phyloP scores from a whole-genome alignment of 2,329 filamentous ascomycete genomes.

The Penicillium sp. region DNA sequence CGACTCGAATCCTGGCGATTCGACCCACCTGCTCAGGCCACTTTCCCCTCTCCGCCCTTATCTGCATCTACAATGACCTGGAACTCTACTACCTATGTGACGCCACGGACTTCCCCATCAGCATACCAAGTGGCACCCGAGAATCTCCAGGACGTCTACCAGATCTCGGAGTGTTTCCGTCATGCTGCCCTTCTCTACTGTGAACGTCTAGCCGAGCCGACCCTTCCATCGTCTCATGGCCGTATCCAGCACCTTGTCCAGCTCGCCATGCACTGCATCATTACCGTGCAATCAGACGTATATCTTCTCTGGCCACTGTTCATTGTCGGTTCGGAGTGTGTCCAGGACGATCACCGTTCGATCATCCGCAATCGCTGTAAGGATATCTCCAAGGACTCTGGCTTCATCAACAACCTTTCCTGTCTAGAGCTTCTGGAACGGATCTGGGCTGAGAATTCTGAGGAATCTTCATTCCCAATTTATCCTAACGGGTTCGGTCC shows the following conservation, averaged over 20 bases:
- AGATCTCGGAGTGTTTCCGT: constrained; percentile 86
- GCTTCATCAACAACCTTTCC: constrained; percentile 90
- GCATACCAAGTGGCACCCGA: constrained; percentile 48
- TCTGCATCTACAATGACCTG: constrained; percentile 17
- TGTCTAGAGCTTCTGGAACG: constrained; percentile 82
- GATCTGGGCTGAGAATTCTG: constrained; percentile 63
- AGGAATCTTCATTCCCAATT: constrained; percentile 23
- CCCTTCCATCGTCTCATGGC: constrained; percentile 68
- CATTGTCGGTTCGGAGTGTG: constrained; percentile 84
- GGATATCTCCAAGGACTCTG: constrained; percentile 83
- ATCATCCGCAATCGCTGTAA: constrained; percentile 77
- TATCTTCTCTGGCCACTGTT: constrained; percentile 94
- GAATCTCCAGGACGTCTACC: constrained; percentile 71
- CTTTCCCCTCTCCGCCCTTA: constrained; percentile 23
- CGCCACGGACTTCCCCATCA: constrained; percentile 29
- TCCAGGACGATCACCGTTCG: constrained; percentile 74
- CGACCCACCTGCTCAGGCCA: constrained; percentile 41
- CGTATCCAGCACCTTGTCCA: constrained; percentile 82
- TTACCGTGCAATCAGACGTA: constrained; percentile 76
- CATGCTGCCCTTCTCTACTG: constrained; percentile 87
- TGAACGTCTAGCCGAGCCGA: constrained; percentile 78
- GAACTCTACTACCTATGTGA: constrained; percentile 29
- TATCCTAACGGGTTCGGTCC: constrained; percentile 22
- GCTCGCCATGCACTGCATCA: constrained; percentile 80
- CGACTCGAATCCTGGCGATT: constrained; percentile 82